Base-by-base conservation (phyloP, 2,329 filamentous ascomycete species). In the Metarhizium album region DNA sequence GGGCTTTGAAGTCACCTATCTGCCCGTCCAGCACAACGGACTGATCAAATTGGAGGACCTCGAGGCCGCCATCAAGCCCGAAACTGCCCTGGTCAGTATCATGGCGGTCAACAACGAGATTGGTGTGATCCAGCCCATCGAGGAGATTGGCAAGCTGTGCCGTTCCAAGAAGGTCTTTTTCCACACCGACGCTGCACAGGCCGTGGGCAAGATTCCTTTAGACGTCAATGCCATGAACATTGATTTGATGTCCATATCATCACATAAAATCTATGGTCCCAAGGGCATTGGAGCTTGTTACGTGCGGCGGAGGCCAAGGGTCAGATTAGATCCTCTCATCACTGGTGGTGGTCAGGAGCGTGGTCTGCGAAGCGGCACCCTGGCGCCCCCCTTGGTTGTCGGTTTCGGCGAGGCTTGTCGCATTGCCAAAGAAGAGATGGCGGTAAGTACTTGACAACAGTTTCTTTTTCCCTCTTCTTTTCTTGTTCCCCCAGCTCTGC, bases 21-120 rank as follows among this genome's bases (percentile, higher is more conserved):
- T 98, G 45, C 90, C 93, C 3, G 93, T 98, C 4, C 80, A 90
- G 69, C 79, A 71, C 62, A 91, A 88, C 58, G 93, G 93, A n/a
- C 72, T 97, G 57, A 75, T 98, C 61, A 80, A 85, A 58, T 79
- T 98, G 74, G 78, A 86, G 42, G 82, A 93, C 59, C 79, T 98
- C 29, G 86, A 94, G 70, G 86, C 83, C 22, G 89, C 91, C 23
- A 94, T 98, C 55, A 82, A 87, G 54, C 90, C 90, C 1, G 90
- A 97, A 54, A 98, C 93, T 14, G 84, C 82, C 42, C 73, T 98
- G 29, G 90, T 97, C 68, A 96, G 90, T 64, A 87, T 98, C 69
- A 98, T 98, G 93, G 84, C 93, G 1, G 93, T 98, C 62, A 98
- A 98, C 75, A 98, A 98, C 68, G 93, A 98, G 71, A 97, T 98